A percentile compares a stretch with the other conserved stretches of the same genome.
Conservation (phyloP, 1,284 basidiomycete species). For the Boletus smithii region DNA sequence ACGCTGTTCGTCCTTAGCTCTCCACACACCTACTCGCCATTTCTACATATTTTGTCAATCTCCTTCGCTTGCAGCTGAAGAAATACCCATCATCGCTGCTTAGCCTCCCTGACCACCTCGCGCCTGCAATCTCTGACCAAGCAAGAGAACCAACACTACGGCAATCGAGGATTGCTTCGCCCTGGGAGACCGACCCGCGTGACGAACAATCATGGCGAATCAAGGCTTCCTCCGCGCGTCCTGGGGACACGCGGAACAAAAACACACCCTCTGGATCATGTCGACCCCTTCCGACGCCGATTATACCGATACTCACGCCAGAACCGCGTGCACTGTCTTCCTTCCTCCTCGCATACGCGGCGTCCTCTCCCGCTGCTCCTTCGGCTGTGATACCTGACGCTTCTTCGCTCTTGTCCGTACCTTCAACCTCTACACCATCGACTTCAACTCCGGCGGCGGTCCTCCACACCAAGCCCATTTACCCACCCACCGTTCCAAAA, state of each 20-base stretch:
- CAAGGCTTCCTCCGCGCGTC: neutral
- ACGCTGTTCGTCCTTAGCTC: slow-evolving; percentile 34
- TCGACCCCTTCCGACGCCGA: slow-evolving; percentile 52
- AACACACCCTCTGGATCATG: neutral
- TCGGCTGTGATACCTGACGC: neutral
- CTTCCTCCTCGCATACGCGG: slow-evolving; percentile 47
- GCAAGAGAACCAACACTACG: neutral
- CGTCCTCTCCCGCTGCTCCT: neutral
- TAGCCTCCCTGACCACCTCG: slow-evolving; percentile 26
- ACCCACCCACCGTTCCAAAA: slow-evolving; percentile 81
- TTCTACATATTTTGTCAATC: slow-evolving; percentile 38
- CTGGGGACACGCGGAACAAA: neutral
- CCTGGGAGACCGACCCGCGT: slow-evolving; percentile 24
- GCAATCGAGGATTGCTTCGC: slow-evolving; percentile 30
- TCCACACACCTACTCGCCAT: slow-evolving; percentile 41
- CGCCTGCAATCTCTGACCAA: neutral
- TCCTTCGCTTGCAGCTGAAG: slow-evolving; percentile 30
- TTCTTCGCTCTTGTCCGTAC: neutral
- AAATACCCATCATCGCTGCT: slow-evolving; percentile 26
- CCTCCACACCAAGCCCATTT: slow-evolving; percentile 75
- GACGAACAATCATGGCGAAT: neutral
- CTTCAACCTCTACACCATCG: neutral
- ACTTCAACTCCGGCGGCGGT: neutral
- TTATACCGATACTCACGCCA: slow-evolving; percentile 81
- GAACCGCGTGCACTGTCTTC: slow-evolving; percentile 69